A percentile compares a stretch with the other conserved stretches of the same genome.
phyloP scores from a whole-genome alignment of 495 filamentous ascomycete genomes.

The Hypoxylon fragiforme region DNA sequence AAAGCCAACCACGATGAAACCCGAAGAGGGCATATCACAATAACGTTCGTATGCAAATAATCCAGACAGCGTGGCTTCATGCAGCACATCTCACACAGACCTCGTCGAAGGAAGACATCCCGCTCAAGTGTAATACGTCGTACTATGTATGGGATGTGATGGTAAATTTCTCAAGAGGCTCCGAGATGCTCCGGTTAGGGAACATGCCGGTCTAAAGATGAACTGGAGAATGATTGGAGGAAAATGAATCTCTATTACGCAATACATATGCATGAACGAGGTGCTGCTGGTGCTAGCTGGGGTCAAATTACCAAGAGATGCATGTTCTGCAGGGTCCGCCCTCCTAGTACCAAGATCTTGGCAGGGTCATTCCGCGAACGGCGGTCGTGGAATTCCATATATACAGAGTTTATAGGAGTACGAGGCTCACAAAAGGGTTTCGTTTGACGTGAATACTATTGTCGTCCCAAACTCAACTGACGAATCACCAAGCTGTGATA shows the following conservation, averaged over 20 bases:
- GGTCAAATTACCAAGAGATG: conserved; percentile 13
- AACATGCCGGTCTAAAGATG: conserved; percentile 12
- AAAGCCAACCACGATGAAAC: conserved; percentile 2
- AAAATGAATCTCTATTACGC: conserved; percentile 24
- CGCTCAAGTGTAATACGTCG: too few species aligned
- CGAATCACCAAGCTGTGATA: conserved; percentile 29
- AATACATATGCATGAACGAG: conserved; percentile 20
- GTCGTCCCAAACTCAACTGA: conserved; percentile 30
- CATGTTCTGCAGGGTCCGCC: conserved; percentile 30
- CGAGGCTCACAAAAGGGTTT: conserved; percentile 4
- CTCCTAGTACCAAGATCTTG: conserved; percentile 17
- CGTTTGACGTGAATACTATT: conserved; percentile 33
- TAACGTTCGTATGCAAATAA: conserved; percentile 14
- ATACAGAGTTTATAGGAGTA: conserved; percentile 4
- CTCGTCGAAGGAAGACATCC: too few species aligned
- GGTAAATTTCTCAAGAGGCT: background rate
- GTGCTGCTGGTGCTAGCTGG: conserved; percentile 5
- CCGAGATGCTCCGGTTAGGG: conserved; percentile 24
- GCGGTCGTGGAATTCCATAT: conserved; percentile 8
- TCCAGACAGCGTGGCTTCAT: background rate
- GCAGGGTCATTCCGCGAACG: conserved; percentile 31
- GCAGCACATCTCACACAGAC: background rate
- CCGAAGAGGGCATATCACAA: conserved; percentile 16
- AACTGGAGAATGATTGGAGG: conserved; percentile 4
- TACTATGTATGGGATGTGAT: too few species aligned